Percentiles rank a stretch among this genome's conserved stretches.
phyloP scores from a whole-genome alignment of 208 protist genomes.

The Acanthamoeba castellanii region DNA sequence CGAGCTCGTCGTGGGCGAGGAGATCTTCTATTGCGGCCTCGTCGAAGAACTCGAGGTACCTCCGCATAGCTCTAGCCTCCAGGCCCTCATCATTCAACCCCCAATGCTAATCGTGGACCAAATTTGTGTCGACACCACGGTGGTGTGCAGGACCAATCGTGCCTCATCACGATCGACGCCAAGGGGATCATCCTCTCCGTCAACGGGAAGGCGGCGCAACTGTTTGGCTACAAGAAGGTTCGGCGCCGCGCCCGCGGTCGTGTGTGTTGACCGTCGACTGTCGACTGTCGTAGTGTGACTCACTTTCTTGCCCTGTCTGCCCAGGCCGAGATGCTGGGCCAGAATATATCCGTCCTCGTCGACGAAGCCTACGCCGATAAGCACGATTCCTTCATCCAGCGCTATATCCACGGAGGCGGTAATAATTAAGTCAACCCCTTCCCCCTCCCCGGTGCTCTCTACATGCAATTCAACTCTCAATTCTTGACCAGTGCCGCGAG shows the following conservation, averaged over 20 bases:
- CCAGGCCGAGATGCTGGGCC: slow-evolving; percentile 22
- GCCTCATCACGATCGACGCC: slow-evolving; percentile 40
- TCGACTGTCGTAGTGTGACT: not conserved
- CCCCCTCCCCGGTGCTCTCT: not conserved
- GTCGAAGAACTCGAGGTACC: slow-evolving; percentile 69
- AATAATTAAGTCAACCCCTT: not conserved
- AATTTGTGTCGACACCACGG: too few species aligned
- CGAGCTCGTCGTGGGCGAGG: slow-evolving; percentile 32
- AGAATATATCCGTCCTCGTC: slow-evolving; percentile 35
- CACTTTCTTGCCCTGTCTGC: not conserved
- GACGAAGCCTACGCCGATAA: not conserved
- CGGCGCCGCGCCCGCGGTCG: too few species aligned
- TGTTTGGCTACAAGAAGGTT: slow-evolving; percentile 61
- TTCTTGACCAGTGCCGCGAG: slow-evolving; percentile 11
- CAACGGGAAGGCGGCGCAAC: slow-evolving; percentile 21
- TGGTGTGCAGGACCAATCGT: slow-evolving; percentile 52
- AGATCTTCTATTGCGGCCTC: slow-evolving; percentile 51
- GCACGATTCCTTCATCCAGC: slow-evolving; percentile 49
- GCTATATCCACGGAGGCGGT: slow-evolving; percentile 50
- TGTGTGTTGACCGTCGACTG: not conserved
- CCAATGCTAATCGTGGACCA: too few species aligned
- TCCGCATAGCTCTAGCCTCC: not conserved
- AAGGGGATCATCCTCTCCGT: slow-evolving; percentile 61
- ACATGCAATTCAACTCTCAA: not conserved
- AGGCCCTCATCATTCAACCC: not conserved